These are phyloP conservation scores for Botrytis elliptica DNA, from an alignment of 2,329 filamentous ascomycete genomes.

Conservation along the genomic window DNA sequence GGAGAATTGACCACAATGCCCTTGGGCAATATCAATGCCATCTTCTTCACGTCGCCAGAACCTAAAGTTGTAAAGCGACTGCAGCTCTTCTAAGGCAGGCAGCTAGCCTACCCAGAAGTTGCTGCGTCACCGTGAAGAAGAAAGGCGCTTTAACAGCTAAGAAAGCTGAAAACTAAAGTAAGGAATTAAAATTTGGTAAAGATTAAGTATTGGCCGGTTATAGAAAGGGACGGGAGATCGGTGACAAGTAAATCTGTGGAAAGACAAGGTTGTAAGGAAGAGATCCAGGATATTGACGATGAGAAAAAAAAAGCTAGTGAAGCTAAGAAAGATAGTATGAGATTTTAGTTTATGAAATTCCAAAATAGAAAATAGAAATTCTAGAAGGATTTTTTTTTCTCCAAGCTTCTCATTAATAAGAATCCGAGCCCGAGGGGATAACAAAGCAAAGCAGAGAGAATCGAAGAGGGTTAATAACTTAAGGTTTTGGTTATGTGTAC, in stretches of 20 bases:
- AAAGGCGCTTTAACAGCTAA: slow-evolving; percentile 9
- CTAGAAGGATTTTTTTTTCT: not conserved
- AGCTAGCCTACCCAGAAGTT: slow-evolving; percentile 38
- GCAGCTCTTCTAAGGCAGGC: slow-evolving; percentile 37
- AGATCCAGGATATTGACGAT: slow-evolving; percentile 10
- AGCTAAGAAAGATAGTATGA: slow-evolving; percentile 4
- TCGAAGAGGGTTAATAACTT: not conserved
- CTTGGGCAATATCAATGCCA: slow-evolving; percentile 52
- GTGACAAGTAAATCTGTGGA: not conserved
- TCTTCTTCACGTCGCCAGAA: slow-evolving; percentile 29
- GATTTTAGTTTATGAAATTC: slow-evolving; percentile 10
- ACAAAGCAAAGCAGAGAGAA: not conserved
- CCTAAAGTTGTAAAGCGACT: slow-evolving; percentile 25
- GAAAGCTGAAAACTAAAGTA: slow-evolving; percentile 14
- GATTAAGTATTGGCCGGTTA: slow-evolving; percentile 1
- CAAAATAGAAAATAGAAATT: slow-evolving; percentile 12
- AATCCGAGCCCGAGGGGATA: not conserved
- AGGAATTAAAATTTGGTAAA: slow-evolving; percentile 1
- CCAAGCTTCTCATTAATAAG: not conserved
- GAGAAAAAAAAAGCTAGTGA: slow-evolving; percentile 1
- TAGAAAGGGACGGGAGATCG: slow-evolving; percentile 8
- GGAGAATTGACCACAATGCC: slow-evolving; percentile 56
- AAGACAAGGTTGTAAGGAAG: slow-evolving; percentile 1
- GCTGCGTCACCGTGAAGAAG: slow-evolving; percentile 31
- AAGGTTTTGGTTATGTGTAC: not conserved